A percentile compares a stretch with the other conserved stretches of the same genome.
Evolutionary conservation across 768 basidiomycete genomes (phyloP).

Genomic region (Lactifluus hygrophoroides): DNA sequence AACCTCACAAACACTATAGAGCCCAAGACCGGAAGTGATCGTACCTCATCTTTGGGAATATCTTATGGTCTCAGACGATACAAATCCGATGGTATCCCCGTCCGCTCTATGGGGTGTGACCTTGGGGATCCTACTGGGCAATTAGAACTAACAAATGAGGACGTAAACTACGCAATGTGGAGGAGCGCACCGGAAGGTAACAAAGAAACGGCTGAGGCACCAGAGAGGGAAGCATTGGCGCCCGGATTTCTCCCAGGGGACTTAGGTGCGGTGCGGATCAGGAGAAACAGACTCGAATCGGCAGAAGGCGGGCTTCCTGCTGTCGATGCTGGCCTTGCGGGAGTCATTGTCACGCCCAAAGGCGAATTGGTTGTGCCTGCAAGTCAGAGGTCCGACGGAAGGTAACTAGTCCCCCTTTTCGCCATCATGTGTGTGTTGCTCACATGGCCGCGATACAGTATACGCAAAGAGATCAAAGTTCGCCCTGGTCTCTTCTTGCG

Average conservation of each 20-base stretch:
- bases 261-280: not conserved
- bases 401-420: not conserved
- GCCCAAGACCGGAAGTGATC: not conserved
- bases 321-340: not conserved
- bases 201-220: not conserved
- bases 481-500: not conserved
- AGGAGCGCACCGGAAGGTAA: not conserved
- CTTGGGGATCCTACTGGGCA: not conserved
- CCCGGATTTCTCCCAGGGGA: not conserved
- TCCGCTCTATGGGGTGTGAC: not conserved
- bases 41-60: not conserved
- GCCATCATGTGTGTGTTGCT: not conserved
- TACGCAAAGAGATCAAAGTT: slow-evolving; percentile 9
- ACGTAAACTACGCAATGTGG: slow-evolving; percentile 1
- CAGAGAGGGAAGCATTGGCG: not conserved
- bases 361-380: slow-evolving; percentile 8
- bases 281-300: not conserved
- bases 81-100: slow-evolving; percentile 11
- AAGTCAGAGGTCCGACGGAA: slow-evolving; percentile 13
- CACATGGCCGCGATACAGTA: not conserved
- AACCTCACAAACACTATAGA: not conserved
- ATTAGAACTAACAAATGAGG: not conserved
- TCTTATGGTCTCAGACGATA: not conserved
- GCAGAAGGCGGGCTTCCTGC: not conserved
- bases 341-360: not conserved